phyloP scores from a whole-genome alignment of 2,329 filamentous ascomycete species.

The Simplicillium sp. region DNA sequence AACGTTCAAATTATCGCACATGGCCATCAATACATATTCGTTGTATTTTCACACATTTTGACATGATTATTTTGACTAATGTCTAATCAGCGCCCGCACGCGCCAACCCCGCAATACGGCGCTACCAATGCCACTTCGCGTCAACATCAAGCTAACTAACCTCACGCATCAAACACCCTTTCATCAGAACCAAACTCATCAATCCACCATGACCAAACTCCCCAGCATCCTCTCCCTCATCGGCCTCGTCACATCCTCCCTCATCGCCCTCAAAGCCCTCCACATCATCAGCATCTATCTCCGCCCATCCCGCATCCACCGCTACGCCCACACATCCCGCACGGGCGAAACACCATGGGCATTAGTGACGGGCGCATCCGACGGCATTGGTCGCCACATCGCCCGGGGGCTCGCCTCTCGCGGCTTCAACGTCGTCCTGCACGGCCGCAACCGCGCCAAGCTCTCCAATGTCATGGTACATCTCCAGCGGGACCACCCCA shows the following conservation, averaged over 20 bases:
- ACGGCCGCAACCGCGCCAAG: constrained; percentile 43
- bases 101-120: too few relatives aligned
- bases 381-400: constrained; percentile 44
- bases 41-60: too few relatives aligned
- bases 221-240: not conserved
- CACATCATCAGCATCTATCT: not conserved
- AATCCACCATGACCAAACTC: not conserved
- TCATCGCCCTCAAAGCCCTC: not conserved
- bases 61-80: too few relatives aligned
- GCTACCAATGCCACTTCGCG: too few relatives aligned
- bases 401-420: constrained; percentile 37
- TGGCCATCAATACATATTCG: too few relatives aligned
- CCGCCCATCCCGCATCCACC: constrained; percentile 7
- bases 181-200: too few relatives aligned
- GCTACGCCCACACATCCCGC: constrained; percentile 11
- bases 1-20: too few relatives aligned
- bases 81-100: too few relatives aligned
- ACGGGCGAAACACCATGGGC: constrained; percentile 25
- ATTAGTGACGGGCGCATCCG: constrained; percentile 42
- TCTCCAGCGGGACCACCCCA: constrained; percentile 29
- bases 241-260: not conserved
- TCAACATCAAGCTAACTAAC: too few relatives aligned
- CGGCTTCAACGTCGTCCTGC: constrained; percentile 48
- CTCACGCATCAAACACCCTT: too few relatives aligned
- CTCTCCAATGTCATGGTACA: constrained; percentile 28